These are phyloP conservation scores for Fusarium lyarnte DNA, from an alignment of 2,329 filamentous ascomycete genomes.

Conservation along the genomic window DNA sequence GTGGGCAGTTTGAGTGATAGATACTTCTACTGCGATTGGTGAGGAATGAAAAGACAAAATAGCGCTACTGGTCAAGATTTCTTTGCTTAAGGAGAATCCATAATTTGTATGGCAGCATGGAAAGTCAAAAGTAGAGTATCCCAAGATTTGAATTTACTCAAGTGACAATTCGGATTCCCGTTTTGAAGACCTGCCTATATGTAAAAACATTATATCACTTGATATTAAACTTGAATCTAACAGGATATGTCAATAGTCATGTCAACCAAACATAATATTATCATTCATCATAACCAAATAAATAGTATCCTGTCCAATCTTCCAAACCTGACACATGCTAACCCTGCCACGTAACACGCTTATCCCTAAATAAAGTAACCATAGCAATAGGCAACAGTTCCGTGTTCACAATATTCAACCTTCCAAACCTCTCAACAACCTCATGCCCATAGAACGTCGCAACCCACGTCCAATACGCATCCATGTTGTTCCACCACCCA, in stretches of 20 bases:
- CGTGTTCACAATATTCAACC: slow-evolving; percentile 55
- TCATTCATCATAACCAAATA: not conserved
- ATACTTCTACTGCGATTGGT: not conserved
- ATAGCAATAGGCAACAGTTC: slow-evolving; percentile 59
- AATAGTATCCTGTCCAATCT: too few relatives aligned
- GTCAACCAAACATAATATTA: too few relatives aligned
- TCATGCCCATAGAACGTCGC: slow-evolving; percentile 56
- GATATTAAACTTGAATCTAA: too few relatives aligned
- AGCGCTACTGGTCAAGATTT: too few relatives aligned
- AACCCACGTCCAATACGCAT: slow-evolving; percentile 60
- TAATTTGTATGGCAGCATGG: not conserved
- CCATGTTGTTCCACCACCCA: slow-evolving; percentile 46
- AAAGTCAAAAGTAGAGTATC: too few relatives aligned
- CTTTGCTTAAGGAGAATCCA: fast-evolving
- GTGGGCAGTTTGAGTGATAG: not conserved
- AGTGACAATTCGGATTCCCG: too few relatives aligned
- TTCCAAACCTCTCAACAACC: slow-evolving; percentile 56
- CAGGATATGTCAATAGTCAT: too few relatives aligned
- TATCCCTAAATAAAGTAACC: slow-evolving; percentile 56
- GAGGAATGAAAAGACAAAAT: not conserved
- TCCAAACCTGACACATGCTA: not conserved
- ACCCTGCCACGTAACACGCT: slow-evolving; percentile 54
- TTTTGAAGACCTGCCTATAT: too few relatives aligned
- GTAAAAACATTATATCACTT: too few relatives aligned
- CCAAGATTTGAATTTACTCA: too few relatives aligned